phyloP scores from a whole-genome alignment of 202 grass and related monocot species.

The Thinopyrum obtusiflorum region DNA sequence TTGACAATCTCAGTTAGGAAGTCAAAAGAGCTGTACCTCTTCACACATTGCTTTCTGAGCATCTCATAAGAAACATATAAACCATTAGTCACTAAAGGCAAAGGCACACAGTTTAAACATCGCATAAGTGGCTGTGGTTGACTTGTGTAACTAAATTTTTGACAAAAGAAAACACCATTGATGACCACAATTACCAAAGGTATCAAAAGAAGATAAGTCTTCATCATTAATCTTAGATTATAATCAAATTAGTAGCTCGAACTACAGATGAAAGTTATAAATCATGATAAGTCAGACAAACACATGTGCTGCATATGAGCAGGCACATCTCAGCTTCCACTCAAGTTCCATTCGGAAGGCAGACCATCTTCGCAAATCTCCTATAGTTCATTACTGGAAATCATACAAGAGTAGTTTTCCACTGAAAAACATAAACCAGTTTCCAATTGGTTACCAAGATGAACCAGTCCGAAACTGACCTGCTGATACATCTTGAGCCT shows the following conservation, averaged over 20 bases:
- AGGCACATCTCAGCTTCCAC: not conserved
- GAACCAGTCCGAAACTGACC: conserved; percentile 5
- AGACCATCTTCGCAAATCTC: not conserved
- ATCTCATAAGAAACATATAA: conserved; percentile 42
- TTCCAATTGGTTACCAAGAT: conserved; percentile 28
- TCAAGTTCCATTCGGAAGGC: not conserved
- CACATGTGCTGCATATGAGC: not conserved
- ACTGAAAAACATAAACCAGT: not conserved
- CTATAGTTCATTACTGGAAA: conserved; percentile 5
- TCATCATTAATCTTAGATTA: not conserved
- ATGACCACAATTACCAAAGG: not conserved
- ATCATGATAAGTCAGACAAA: conserved; percentile 12
- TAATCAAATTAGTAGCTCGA: not conserved
- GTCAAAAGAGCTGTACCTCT: conserved; percentile 94
- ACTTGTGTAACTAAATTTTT: not conserved
- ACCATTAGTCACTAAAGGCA: conserved; percentile 18
- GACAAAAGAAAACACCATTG: conserved; percentile 1
- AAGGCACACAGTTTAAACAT: not conserved
- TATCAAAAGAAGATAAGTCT: not conserved
- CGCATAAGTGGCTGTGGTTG: not conserved
- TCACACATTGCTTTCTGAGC: conserved; percentile 97
- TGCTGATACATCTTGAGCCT: conserved; percentile 7
- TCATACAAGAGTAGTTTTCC: not conserved
- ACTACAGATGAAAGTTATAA: conserved; percentile 20
- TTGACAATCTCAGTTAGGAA: conserved; percentile 94